A percentile compares a stretch with the other conserved stretches of the same genome.
Conservation (phyloP, 805 yeast genomes). For the Sugiyamaella americana region DNA sequence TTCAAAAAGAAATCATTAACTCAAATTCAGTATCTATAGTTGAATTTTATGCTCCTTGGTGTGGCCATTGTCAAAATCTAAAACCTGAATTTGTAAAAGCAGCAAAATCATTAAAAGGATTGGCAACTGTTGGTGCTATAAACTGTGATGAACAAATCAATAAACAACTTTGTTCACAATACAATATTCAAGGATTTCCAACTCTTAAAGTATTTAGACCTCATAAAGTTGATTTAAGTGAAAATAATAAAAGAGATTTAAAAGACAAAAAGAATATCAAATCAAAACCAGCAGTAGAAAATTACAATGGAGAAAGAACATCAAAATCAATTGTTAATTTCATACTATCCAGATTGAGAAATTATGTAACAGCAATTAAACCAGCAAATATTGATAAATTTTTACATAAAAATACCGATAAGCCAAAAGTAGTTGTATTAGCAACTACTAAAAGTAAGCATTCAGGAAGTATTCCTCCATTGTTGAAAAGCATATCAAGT, state of each 20-base stretch:
- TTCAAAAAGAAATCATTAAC: conserved; percentile 59
- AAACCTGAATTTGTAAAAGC: conserved; percentile 69
- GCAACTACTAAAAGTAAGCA: conserved; percentile 25
- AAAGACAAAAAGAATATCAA: conserved; percentile 11
- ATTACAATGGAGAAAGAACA: conserved; percentile 29
- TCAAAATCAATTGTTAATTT: conserved; percentile 25
- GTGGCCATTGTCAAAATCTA: conserved; percentile 88
- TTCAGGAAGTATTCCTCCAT: conserved; percentile 22
- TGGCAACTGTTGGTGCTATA: conserved; percentile 48
- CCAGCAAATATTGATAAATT: conserved; percentile 21
- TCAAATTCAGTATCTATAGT: conserved; percentile 79
- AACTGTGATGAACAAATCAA: conserved; percentile 74
- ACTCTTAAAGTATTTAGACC: conserved; percentile 79
- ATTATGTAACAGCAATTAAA: conserved; percentile 26
- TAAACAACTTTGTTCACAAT: conserved; percentile 59
- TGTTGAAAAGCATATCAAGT: conserved; percentile 28
- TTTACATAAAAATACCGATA: conserved; percentile 19
- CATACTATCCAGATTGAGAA: conserved; percentile 25
- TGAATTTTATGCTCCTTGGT: conserved; percentile 97
- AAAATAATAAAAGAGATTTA: conserved; percentile 15
- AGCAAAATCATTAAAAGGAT: conserved; percentile 49
- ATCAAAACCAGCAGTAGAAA: conserved; percentile 22
- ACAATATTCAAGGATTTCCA: conserved; percentile 74
- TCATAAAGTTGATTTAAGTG: conserved; percentile 42
- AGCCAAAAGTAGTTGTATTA: conserved; percentile 27